Evolutionary conservation across 140 eudicot genomes (phyloP), one percentile per base, ranked within the genome.

Genomic region (Bidens hawaiensis): DNA sequence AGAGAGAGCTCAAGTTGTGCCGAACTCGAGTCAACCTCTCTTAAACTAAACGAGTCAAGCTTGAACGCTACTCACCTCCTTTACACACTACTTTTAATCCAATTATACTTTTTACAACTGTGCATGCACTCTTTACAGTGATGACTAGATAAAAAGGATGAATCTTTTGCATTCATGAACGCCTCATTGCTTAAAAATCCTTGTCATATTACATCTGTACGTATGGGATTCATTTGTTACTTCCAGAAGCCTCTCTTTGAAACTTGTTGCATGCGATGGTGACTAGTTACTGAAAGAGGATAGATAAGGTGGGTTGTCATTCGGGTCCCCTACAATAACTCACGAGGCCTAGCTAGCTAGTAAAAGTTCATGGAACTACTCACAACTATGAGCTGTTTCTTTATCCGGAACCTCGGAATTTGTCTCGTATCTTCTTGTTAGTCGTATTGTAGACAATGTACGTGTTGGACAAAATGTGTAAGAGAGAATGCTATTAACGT

Each of bases 191-290:
- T 31, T 31, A 6, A 15, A 12, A 42, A 43, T 25, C 28, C 42
- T 19, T 41, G n/a, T 24, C 21, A 13, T 23, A 13, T 5, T 56
- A 16, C 57, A 68, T 56, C 49, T 65, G 55, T 60, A 60, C 60
- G 77, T 64, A 73, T 73, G 78, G 78, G 78, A 47, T 60, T 47
- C 73, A 71, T 65, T 46, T 73, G 68, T 62, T 65, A 65, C 48
- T 65, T 65, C 78, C 73, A 73, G 73, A 73, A 73, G 1, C 8
- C 49, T 60, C 50, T 23, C 19, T 6, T n/a, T n/a, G n/a, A n/a
- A n/a, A n/a, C 71, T 73, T 73, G 67, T 33, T 54, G 46, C 42
- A 69, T 52, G 65, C 71, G 51, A 60, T 62, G 57, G 71, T 48
- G 78, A 73, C 73, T 3, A 18, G 12, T 46, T 24, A 43, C 52